Evolutionary conservation across 75 land plant species (phyloP), one percentile per base, ranked within the genome.

Genomic region (Sequoiadendron giganteum): DNA sequence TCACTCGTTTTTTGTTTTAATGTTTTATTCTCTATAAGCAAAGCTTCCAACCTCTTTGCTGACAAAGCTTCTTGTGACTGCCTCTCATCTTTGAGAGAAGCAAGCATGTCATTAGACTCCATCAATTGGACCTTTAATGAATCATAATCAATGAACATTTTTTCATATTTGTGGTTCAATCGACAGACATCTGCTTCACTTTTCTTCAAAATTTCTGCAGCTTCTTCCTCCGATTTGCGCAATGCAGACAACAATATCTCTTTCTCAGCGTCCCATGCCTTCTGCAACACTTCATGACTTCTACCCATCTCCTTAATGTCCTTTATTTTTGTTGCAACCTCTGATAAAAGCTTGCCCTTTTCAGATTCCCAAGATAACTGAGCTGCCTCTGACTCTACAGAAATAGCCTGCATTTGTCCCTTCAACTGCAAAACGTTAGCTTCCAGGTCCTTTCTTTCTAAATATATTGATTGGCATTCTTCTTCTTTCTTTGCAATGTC

Each of bases 31-130:
- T 47, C 48, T 82, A 10, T 43, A 82, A n/a, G 52, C 32, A 82
- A 42, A 45, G 10, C 52, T 47, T 82, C 84, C 84, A 82, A 79
- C 82, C 28, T 79, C 52, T 82, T 48, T 47, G 49, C 52, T n/a
- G n/a, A 47, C 52, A 82, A 16, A 79, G 25, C 38, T 21, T 4
- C 19, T 40, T 47, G n/a, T 28, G 32, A 21, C 49, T 47, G 48
- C 84, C 84, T 82, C 49, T 82, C 52, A 28, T 45, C 83, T 81
- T 81, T 30, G 28, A 81, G 25, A n/a, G 32, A 81, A 45, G 21
- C 49, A 25, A 81, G 49, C 9, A 28, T 45, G 11, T 18, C 49
- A 10, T 45, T 42, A 81, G 18, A 10, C 43, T 81, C 49, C 39
- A 25, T 28, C 52, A 81, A 25, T 9, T 45, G 83, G 47, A 21